Conservation (phyloP, 768 basidiomycete species). For the Goffeauzyma gilvescens region DNA sequence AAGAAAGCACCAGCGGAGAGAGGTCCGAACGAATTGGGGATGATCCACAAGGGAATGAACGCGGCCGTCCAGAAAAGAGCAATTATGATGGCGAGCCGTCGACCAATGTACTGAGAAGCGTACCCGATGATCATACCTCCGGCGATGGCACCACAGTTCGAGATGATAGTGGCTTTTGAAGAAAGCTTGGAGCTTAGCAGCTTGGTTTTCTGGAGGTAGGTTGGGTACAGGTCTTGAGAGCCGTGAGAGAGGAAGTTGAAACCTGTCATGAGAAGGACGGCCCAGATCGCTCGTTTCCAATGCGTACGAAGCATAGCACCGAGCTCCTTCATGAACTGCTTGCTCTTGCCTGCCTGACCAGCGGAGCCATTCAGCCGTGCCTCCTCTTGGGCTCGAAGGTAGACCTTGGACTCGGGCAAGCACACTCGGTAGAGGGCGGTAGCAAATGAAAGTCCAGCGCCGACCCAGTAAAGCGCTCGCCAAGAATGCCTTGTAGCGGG, state of each 20-base stretch:
- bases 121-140: conserved; percentile 55
- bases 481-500: conserved; percentile 38
- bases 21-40: conserved; percentile 48
- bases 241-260: conserved; percentile 55
- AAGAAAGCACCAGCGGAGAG: conserved; percentile 48
- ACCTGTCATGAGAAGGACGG: conserved; percentile 8
- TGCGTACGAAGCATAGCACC: conserved; percentile 50
- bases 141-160: conserved; percentile 32
- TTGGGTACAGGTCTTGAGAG: conserved; percentile 21
- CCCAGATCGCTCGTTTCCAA: conserved; percentile 12
- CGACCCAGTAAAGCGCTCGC: conserved; percentile 68
- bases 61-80: conserved; percentile 15
- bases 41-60: conserved; percentile 50
- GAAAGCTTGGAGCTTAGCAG: conserved; percentile 42
- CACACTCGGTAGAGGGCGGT: conserved; percentile 47
- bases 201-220: conserved; percentile 36
- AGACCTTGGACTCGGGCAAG: conserved; percentile 62
- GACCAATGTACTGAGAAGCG: conserved; percentile 55
- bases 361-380: conserved; percentile 1
- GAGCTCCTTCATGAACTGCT: conserved; percentile 53
- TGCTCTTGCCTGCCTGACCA: conserved; percentile 40
- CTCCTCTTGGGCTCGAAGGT: conserved; percentile 39
- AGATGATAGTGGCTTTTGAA: conserved; percentile 63
- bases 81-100: conserved; percentile 45
- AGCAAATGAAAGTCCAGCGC: conserved; percentile 47